Conservation (phyloP, 2,329 filamentous ascomycete species). For the Hortaea werneckii region DNA sequence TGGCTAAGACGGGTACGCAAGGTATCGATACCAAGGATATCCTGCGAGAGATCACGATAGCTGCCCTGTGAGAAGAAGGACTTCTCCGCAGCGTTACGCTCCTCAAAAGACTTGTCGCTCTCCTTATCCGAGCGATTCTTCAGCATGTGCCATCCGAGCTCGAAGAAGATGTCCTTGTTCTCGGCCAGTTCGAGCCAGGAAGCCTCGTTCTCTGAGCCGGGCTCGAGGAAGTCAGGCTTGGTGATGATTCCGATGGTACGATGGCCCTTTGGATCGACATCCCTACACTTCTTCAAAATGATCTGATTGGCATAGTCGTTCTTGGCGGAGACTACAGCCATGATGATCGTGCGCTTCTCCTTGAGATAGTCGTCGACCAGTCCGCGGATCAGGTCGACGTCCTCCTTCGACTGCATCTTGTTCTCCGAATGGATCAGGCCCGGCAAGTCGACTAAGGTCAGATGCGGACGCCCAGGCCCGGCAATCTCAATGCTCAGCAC, state of each 20-base stretch:
- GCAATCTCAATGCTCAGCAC: slow-evolving; percentile 39
- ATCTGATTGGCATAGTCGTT: slow-evolving; percentile 47
- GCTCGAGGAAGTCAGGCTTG: slow-evolving; percentile 40
- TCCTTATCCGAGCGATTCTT: slow-evolving; percentile 36
- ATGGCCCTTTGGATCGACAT: slow-evolving; percentile 35
- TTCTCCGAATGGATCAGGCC: slow-evolving; percentile 28
- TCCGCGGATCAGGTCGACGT: slow-evolving; percentile 22
- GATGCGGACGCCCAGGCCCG: slow-evolving; percentile 31
- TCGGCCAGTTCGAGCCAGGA: slow-evolving; percentile 31
- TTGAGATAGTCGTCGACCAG: slow-evolving; percentile 46
- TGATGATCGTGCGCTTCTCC: slow-evolving; percentile 40
- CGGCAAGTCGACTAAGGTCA: slow-evolving; percentile 28
- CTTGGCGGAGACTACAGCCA: slow-evolving; percentile 29
- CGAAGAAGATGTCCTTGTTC: slow-evolving; percentile 31
- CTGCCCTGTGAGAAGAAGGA: slow-evolving; percentile 26
- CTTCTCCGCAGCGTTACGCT: slow-evolving; percentile 31
- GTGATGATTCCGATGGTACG: slow-evolving; percentile 51
- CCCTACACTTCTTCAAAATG: slow-evolving; percentile 40
- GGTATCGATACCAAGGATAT: slow-evolving; percentile 37
- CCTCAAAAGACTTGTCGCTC: slow-evolving; percentile 24
- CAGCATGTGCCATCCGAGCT: slow-evolving; percentile 46
- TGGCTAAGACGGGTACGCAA: slow-evolving; percentile 42
- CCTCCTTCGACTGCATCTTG: slow-evolving; percentile 23
- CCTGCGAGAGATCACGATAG: slow-evolving; percentile 19
- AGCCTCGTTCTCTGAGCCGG: slow-evolving; percentile 31